These are phyloP conservation scores for Phytophthora nicotianae DNA, from an alignment of 352 stramenopile genomes.

Conservation along the genomic window DNA sequence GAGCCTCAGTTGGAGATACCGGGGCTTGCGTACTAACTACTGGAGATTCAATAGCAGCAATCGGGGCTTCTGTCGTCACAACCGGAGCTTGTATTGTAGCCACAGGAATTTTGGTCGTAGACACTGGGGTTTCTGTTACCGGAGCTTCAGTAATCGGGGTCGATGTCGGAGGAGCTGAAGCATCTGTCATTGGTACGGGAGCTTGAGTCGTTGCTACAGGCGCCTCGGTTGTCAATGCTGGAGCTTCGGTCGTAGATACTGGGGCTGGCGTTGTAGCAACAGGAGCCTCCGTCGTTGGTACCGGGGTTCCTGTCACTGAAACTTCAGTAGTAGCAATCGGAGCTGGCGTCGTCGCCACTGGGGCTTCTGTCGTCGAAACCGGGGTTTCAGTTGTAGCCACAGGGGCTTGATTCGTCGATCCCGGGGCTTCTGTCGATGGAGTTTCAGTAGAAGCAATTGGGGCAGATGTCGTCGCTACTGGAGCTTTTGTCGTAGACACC, in stretches of 20 bases:
- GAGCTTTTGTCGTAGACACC: slow-evolving; percentile 1
- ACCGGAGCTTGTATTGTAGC: background rate
- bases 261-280: background rate
- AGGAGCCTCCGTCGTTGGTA: slow-evolving; percentile 2
- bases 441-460: slow-evolving; percentile 8
- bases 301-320: slow-evolving; percentile 4
- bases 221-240: background rate
- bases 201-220: slow-evolving; percentile 3
- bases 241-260: slow-evolving; percentile 2
- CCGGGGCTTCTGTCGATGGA: slow-evolving; percentile 1
- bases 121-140: slow-evolving; percentile 3
- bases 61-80: background rate
- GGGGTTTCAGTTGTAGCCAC: background rate
- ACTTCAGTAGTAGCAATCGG: background rate
- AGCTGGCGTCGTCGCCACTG: background rate
- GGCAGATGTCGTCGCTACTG: background rate
- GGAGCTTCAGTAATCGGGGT: background rate
- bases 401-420: background rate
- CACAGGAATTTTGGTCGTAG: slow-evolving; percentile 4
- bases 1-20: background rate
- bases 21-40: background rate
- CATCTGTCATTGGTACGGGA: background rate
- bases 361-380: background rate
- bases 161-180: background rate
- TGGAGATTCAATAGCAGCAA: slow-evolving; percentile 8